Base-by-base conservation (phyloP, 768 basidiomycete species). In the Rossbeevera mucosa region DNA sequence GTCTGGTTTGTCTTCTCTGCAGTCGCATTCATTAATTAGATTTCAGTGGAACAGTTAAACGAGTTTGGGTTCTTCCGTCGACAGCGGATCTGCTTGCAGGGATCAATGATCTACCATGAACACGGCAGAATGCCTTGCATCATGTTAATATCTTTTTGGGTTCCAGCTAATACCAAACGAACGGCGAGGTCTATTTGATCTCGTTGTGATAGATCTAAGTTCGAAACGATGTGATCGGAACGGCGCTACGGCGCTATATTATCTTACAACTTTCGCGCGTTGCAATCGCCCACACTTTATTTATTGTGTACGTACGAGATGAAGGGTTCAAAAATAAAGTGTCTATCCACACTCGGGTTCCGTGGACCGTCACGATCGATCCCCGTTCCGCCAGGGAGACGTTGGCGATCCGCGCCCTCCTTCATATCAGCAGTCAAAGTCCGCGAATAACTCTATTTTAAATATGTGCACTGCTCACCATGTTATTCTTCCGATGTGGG, bases 381-480 rank as follows among this genome's bases (percentile, higher is more conserved):
- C 16, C 21, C 54, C 33, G 5, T 11, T 9, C 30, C 31, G 14
- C 36, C 50, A 57, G 48, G 57, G 47, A 3, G n/a, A 7, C 33
- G 46, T 57, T 53, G 55, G 48, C 55, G 59, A 59, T 58, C 59
- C 59, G 50, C 55, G 56, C 36, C 20, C 42, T 38, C 44, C 25
- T 44, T 45, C 25, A 21, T 33, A 5, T 14, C 26, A 47, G 36
- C 30, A n/a, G 8, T 13, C 14, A 43, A 52, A 49, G 50, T 52
- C 54, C 59, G 47, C 54, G 50, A 52, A 60, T 2, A 11, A 20
- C 33, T 36, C 33, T 38, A 18, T n/a, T n/a, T n/a, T n/a, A n/a
- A n/a, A 38, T 38, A 18, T 11, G 36, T 11, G 30, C 14, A 31
- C 2, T 36, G 4, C 33, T 36, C 4, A 11, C 28, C 28, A 1